Evolutionary conservation across 371 early-diverging fungal species (phyloP).

Genomic region (Apophysomyces sp.): DNA sequence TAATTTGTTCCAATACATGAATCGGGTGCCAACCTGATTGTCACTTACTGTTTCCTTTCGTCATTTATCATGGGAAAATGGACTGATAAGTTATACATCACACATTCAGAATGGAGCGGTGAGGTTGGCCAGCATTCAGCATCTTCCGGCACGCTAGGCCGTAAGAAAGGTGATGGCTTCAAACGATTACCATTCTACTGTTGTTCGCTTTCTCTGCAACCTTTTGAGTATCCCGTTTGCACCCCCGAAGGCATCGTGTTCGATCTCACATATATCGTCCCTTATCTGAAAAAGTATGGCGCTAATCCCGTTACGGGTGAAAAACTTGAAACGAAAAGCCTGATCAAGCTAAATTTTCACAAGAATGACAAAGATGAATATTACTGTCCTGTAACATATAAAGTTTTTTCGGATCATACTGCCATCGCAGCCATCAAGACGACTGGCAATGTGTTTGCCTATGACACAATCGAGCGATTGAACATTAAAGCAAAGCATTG

Average conservation of each 20-base stretch:
- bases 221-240: constrained; percentile 87
- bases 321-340: constrained; percentile 67
- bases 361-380: constrained; percentile 83
- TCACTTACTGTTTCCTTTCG: not conserved
- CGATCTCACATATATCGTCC: constrained; percentile 83
- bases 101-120: constrained; percentile 90
- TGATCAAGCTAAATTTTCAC: constrained; percentile 77
- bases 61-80: constrained; percentile 41
- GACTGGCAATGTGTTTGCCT: constrained; percentile 89
- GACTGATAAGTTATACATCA: constrained; percentile 73
- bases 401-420: constrained; percentile 84
- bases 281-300: constrained; percentile 83
- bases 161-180: constrained; percentile 51
- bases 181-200: constrained; percentile 80
- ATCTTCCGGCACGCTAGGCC: constrained; percentile 55
- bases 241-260: constrained; percentile 86
- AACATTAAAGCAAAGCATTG: constrained; percentile 84
- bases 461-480: constrained; percentile 83
- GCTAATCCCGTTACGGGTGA: constrained; percentile 90
- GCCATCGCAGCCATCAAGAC: constrained; percentile 89
- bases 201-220: constrained; percentile 86
- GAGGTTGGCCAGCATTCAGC: constrained; percentile 74
- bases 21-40: too few relatives aligned
- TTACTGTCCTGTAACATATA: constrained; percentile 89
- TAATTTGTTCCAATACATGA: too few relatives aligned